These are phyloP conservation scores for Stevia rebaudiana DNA, from an alignment of 140 eudicot species.

Conservation along the genomic window DNA sequence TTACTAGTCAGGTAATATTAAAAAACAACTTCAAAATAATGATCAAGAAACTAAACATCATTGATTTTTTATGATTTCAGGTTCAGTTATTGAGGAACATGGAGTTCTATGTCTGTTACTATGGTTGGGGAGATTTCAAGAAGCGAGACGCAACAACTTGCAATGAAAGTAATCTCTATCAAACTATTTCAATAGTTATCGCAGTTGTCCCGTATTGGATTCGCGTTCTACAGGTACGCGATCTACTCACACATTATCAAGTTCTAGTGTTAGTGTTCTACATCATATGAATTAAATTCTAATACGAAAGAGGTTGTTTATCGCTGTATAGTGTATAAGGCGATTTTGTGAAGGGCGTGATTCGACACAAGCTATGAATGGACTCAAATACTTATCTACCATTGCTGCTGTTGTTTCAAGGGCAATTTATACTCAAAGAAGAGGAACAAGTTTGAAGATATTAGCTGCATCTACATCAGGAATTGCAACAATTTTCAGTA, in stretches of 20 bases:
- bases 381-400: constrained; percentile 60
- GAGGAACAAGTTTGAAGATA: constrained; percentile 25
- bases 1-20: constrained; percentile 57
- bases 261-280: no score
- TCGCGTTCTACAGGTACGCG: constrained; percentile 52
- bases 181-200: constrained; percentile 30
- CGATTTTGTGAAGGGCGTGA: constrained; percentile 50
- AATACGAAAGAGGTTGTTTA: neutral
- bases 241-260: neutral
- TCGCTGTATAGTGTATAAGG: constrained; percentile 45
- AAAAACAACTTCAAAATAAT: neutral
- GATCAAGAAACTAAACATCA: neutral
- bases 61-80: constrained; percentile 25
- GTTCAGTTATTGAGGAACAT: constrained; percentile 56
- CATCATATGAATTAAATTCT: neutral
- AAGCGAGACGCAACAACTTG: constrained; percentile 28
- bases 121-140: constrained; percentile 54
- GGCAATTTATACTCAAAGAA: constrained; percentile 26
- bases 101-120: constrained; percentile 56
- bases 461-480: constrained; percentile 43
- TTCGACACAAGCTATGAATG: constrained; percentile 38
- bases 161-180: constrained; percentile 6
- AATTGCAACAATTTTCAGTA: constrained; percentile 47
- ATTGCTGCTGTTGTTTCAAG: constrained; percentile 56
- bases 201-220: constrained; percentile 65